Percentiles rank a stretch among this genome's conserved stretches.
These are phyloP conservation scores for Talaromyces sp. DNA, from an alignment of 2,329 filamentous ascomycete species.

Conservation along the genomic window DNA sequence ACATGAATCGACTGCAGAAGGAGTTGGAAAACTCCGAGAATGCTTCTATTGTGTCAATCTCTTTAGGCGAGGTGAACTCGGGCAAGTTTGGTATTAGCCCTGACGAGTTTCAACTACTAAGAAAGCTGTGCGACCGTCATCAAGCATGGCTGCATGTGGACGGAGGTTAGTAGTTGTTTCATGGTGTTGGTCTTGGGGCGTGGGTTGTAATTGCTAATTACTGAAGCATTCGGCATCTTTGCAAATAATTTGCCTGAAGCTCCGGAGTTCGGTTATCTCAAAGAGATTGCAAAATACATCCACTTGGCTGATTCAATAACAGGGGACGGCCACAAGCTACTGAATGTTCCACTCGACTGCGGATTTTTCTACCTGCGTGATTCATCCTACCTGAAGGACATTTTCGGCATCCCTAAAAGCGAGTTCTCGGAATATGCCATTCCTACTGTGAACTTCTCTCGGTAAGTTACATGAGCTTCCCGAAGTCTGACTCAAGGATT, in stretches of 20 bases:
- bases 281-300: constrained; percentile 7
- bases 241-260: constrained; percentile 1
- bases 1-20: background rate
- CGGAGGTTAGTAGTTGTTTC: too few relatives aligned
- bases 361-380: constrained; percentile 11
- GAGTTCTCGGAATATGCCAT: background rate
- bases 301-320: constrained; percentile 6
- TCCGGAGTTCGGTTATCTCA: constrained; percentile 6
- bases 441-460: constrained; percentile 2
- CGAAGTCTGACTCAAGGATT: too few relatives aligned
- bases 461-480: background rate
- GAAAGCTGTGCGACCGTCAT: constrained; percentile 7
- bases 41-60: constrained; percentile 7
- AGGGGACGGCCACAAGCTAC: background rate
- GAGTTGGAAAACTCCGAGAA: background rate
- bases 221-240: constrained; percentile 8
- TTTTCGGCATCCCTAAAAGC: background rate
- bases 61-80: constrained; percentile 1
- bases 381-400: background rate
- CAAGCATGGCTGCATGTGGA: constrained; percentile 9
- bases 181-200: too few relatives aligned
- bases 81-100: constrained; percentile 8
- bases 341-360: constrained; percentile 9
- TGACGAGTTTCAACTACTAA: constrained; percentile 2
- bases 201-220: background rate